Evolutionary conservation across 352 stramenopile species (phyloP).

Genomic region (Halophytophthora polymorphica): DNA sequence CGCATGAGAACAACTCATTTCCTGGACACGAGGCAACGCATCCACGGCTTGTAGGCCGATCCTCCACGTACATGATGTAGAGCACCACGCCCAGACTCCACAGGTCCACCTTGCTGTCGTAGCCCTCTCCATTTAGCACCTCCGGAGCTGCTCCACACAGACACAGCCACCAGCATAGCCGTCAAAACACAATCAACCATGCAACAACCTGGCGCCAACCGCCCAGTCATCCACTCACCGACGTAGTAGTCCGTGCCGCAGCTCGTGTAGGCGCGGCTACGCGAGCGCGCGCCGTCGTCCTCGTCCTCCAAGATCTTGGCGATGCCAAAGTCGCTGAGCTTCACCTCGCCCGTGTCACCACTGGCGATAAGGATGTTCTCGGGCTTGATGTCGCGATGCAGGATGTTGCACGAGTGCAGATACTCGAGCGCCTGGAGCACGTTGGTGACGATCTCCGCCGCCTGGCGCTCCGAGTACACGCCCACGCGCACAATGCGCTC

Average conservation of each 20-base stretch:
- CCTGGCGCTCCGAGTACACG: slow-evolving; percentile 81
- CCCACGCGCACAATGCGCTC: slow-evolving; percentile 79
- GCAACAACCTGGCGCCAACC: background rate
- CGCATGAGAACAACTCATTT: slow-evolving; percentile 1
- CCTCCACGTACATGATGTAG: slow-evolving; percentile 76
- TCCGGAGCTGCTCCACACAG: slow-evolving; percentile 48
- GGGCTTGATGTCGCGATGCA: slow-evolving; percentile 82
- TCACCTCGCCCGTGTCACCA: slow-evolving; percentile 70
- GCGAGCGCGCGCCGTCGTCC: slow-evolving; percentile 62
- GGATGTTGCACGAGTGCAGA: slow-evolving; percentile 77
- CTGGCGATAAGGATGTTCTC: slow-evolving; percentile 81
- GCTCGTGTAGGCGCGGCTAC: slow-evolving; percentile 81
- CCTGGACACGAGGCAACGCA: no score
- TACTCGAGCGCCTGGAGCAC: slow-evolving; percentile 73
- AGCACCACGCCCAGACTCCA: slow-evolving; percentile 86
- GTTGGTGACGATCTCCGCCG: slow-evolving; percentile 68
- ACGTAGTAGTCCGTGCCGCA: slow-evolving; percentile 89
- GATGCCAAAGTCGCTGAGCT: slow-evolving; percentile 83
- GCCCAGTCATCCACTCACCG: slow-evolving; percentile 34
- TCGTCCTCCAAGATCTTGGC: slow-evolving; percentile 83
- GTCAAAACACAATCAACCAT: slow-evolving; percentile 4
- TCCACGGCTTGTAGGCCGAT: background rate
- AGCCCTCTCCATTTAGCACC: slow-evolving; percentile 81
- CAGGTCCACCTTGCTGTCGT: slow-evolving; percentile 85
- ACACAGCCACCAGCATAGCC: background rate